Conservation (phyloP, 768 basidiomycete genomes). For the Pleurotus cornucopiae region DNA sequence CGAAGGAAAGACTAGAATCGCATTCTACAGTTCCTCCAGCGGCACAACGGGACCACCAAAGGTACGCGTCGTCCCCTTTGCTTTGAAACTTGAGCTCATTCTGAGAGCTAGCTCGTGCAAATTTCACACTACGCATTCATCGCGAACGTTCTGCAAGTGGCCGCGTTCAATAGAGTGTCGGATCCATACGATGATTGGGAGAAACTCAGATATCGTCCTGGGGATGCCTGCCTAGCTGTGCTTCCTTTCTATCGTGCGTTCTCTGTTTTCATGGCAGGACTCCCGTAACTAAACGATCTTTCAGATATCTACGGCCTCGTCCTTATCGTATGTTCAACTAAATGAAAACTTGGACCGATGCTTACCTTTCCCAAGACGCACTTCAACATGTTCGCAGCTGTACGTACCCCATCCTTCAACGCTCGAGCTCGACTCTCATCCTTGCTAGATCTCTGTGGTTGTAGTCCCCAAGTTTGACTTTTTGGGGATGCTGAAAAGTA, state of each 20-base stretch:
- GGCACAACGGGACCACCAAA: constrained; percentile 74
- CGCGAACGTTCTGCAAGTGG: constrained; percentile 57
- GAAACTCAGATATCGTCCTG: constrained; percentile 50
- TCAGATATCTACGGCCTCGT: constrained; percentile 68
- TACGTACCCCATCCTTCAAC: constrained; percentile 23
- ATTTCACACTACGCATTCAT: constrained; percentile 58
- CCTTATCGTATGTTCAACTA: constrained; percentile 35
- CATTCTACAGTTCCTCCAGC: constrained; percentile 70
- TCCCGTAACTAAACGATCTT: background rate
- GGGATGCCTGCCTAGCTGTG: constrained; percentile 57
- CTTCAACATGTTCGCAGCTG: constrained; percentile 49
- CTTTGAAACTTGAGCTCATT: background rate
- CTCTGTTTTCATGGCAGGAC: background rate
- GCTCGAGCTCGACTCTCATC: background rate
- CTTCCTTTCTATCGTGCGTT: constrained; percentile 61
- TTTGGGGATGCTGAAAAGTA: constrained; percentile 53
- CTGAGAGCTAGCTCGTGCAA: constrained; percentile 43
- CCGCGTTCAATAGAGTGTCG: constrained; percentile 47
- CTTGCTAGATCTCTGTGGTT: constrained; percentile 45
- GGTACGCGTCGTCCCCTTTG: constrained; percentile 26
- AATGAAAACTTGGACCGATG: too few relatives aligned
- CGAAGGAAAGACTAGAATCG: constrained; percentile 66
- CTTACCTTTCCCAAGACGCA: constrained; percentile 39
- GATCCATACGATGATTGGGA: constrained; percentile 39
- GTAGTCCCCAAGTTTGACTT: constrained; percentile 63